Base-by-base conservation (phyloP, 495 filamentous ascomycete species). In the Neurospora sp. region DNA sequence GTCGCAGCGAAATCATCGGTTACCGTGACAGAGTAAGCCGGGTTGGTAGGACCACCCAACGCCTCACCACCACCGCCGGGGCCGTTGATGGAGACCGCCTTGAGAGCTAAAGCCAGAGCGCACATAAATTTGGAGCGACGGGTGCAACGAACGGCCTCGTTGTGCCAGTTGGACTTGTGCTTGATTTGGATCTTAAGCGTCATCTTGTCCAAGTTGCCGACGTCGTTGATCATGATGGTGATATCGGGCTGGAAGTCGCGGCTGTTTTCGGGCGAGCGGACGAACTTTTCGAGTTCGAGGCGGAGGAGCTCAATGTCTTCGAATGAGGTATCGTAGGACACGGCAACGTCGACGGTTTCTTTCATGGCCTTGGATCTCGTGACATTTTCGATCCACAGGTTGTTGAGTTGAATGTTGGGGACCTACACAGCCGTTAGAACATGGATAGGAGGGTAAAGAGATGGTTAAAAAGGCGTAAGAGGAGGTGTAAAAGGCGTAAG, bases 81-180 rank as follows among this genome's bases (percentile, higher is more conserved):
- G 35, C 82, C 89, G 76, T 94, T 90, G 78, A 99, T 96, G 5
- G 93, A 94, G 18, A 99, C 88, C 81, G 90, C 91, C 81, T 92
- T 91, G 42, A 98, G 85, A 9, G 96, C 94, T 10, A 94, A 83
- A 8, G 97, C 90, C 48, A 99, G 86, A 4, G 96, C 96, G 77
- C 94, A 97, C 89, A 98, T 96, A 84, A 99, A 97, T 81, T 97
- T 98, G 77, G 92, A 96, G 71, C 94, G 91, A 53, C 96, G 90
- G 18, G 92, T 87, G 31, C 91, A 89, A 31, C 95, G 91, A 45
- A 98, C 85, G 39, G 88, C 87, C 73, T 97, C 95, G 80, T 96
- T 97, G 65, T 94, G 89, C 96, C 96, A 99, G 83, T 98, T 99
- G 74, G 91, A 91, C 84, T 97, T 97, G 85, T 98, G 94, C 73